These are phyloP conservation scores for Rhizopogon hawkerae DNA, from an alignment of 1,284 basidiomycete species.

Conservation along the genomic window DNA sequence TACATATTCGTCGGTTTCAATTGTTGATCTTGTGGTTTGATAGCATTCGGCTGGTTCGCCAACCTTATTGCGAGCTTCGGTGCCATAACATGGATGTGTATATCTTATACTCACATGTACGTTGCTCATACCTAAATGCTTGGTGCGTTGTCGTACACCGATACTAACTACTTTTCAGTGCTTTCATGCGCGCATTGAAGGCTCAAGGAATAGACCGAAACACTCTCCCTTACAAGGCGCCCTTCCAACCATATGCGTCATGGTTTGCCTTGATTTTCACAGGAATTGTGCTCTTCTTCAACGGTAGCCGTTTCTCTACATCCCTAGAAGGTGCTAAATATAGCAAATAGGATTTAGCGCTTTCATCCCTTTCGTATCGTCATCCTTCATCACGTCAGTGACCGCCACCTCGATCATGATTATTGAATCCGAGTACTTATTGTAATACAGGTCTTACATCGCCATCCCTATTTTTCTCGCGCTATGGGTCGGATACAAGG, in stretches of 20 bases:
- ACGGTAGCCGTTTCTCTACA: conserved; percentile 8
- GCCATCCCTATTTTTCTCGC: conserved; percentile 13
- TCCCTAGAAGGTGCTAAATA: conserved; percentile 6
- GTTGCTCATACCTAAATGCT: conserved; percentile 8
- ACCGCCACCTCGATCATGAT: neutral
- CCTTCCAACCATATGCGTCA: conserved; percentile 33
- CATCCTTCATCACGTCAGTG: conserved; percentile 24
- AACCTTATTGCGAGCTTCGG: conserved; percentile 19
- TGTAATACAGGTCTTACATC: conserved; percentile 11
- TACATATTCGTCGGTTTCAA: neutral
- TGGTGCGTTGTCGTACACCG: neutral
- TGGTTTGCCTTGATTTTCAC: conserved; percentile 21
- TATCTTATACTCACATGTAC: conserved; percentile 12
- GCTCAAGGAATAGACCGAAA: conserved; percentile 38
- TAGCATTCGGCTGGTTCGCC: conserved; percentile 12
- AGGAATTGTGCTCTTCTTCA: conserved; percentile 9
- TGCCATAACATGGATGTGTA: conserved; percentile 24
- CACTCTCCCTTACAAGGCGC: conserved; percentile 35
- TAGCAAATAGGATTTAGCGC: conserved; percentile 9
- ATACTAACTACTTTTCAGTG: conserved; percentile 8
- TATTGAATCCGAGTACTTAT: conserved; percentile 10
- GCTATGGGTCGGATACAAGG: conserved; percentile 15
- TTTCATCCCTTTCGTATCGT: conserved; percentile 15
- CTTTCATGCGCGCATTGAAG: conserved; percentile 24
- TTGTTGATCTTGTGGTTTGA: neutral